Percentiles rank a stretch among this genome's conserved stretches.
Evolutionary conservation across 495 filamentous ascomycete species (phyloP).

Genomic region (Tuber calosporum): DNA sequence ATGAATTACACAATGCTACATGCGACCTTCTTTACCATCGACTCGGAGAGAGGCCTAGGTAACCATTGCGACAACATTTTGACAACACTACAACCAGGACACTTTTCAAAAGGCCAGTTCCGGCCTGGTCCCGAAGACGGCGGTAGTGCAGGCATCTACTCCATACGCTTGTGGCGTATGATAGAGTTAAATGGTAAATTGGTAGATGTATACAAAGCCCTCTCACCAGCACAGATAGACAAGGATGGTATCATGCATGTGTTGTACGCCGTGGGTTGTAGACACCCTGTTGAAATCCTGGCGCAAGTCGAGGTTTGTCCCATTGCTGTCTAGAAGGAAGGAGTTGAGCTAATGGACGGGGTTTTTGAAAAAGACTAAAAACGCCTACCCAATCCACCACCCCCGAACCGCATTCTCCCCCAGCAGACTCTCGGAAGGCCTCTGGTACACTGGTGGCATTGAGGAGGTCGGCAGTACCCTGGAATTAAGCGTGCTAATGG

Average conservation of each 20-base stretch:
- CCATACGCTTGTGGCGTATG: constrained; percentile 81
- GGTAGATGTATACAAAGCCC: neutral
- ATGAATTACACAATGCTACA: constrained; percentile 76
- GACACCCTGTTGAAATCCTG: constrained; percentile 48
- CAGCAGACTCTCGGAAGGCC: constrained; percentile 54
- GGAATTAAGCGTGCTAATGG: constrained; percentile 90
- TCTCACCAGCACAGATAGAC: neutral
- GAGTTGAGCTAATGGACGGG: neutral
- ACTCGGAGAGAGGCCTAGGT: constrained; percentile 59
- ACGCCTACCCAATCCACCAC: constrained; percentile 71
- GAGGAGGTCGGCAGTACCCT: constrained; percentile 96
- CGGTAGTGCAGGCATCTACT: constrained; percentile 71
- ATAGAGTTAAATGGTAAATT: neutral
- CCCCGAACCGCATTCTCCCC: constrained; percentile 83
- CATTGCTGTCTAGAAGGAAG: neutral
- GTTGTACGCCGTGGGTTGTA: constrained; percentile 15
- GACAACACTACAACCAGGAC: constrained; percentile 56
- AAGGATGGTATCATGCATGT: constrained; percentile 13
- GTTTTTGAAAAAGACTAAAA: constrained; percentile 50
- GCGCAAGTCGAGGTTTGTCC: constrained; percentile 53
- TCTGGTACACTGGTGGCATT: constrained; percentile 90
- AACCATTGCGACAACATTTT: constrained; percentile 69
- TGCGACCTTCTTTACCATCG: constrained; percentile 68
- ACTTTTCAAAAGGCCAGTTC: constrained; percentile 40
- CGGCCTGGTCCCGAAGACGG: constrained; percentile 50